These are phyloP conservation scores for Nemania sp. DNA, from an alignment of 2,329 filamentous ascomycete species.

Conservation along the genomic window DNA sequence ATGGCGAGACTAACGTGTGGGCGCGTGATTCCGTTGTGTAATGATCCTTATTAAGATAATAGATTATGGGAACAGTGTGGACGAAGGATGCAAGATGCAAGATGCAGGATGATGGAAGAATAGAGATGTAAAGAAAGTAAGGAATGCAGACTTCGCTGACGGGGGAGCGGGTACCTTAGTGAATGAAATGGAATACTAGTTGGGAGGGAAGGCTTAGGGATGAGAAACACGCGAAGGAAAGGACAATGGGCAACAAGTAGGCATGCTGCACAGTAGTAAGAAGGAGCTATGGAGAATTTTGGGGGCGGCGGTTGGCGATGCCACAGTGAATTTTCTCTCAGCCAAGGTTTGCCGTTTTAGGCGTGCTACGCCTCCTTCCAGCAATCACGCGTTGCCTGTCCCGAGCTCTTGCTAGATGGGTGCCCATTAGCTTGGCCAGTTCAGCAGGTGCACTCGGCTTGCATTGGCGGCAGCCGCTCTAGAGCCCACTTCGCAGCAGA, in stretches of 20 bases:
- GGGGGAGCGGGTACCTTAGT: neutral
- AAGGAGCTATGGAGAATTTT: constrained; percentile 4
- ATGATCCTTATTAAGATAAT: neutral
- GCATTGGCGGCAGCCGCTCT: neutral
- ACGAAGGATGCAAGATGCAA: neutral
- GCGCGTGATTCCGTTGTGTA: neutral
- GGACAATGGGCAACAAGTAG: too few relatives aligned
- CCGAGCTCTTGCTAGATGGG: constrained; percentile 9
- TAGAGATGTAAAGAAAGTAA: neutral
- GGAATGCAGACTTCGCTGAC: too few relatives aligned
- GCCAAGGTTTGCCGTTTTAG: constrained; percentile 18
- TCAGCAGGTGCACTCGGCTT: too few relatives aligned
- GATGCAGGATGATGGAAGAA: constrained; percentile 2
- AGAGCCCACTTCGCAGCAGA: neutral
- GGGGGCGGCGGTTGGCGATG: constrained; percentile 4
- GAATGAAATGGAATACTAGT: too few relatives aligned
- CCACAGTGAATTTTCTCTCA: constrained; percentile 12
- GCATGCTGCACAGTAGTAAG: neutral
- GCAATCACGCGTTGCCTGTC: constrained; percentile 20
- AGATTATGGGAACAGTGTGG: neutral
- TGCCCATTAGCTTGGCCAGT: constrained; percentile 1
- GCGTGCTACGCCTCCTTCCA: constrained; percentile 19
- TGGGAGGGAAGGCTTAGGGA: too few relatives aligned
- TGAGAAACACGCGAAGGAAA: neutral
- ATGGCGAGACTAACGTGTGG: constrained; percentile 23